These are phyloP conservation scores for Diutina ranongensis DNA, from an alignment of 1,139 yeast genomes.

Conservation along the genomic window DNA sequence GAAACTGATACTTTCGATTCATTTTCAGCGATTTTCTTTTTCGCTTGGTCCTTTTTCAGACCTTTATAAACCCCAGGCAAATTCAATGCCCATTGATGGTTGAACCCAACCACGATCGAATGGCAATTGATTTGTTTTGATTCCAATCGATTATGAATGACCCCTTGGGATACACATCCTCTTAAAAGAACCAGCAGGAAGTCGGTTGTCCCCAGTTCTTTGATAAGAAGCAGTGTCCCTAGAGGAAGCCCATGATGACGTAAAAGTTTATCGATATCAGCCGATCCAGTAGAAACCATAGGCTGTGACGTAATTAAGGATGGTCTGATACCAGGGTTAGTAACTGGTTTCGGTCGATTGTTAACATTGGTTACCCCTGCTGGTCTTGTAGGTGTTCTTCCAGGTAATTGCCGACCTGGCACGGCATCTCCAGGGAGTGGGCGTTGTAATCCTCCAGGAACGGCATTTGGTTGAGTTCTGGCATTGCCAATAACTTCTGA, in stretches of 20 bases:
- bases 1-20: conserved; percentile 59
- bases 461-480: neutral
- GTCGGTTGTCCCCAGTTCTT: conserved; percentile 86
- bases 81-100: conserved; percentile 53
- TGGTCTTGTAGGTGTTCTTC: no score
- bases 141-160: conserved; percentile 49
- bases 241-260: conserved; percentile 81
- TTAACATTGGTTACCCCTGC: no score
- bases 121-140: conserved; percentile 33
- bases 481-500: conserved; percentile 2
- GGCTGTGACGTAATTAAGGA: conserved; percentile 68
- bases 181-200: conserved; percentile 67
- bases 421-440: neutral
- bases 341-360: neutral
- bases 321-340: conserved; percentile 24
- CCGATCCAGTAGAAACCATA: conserved; percentile 66
- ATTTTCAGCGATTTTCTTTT: conserved; percentile 43
- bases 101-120: conserved; percentile 55
- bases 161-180: conserved; percentile 70
- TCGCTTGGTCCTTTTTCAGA: conserved; percentile 53
- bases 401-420: neutral
- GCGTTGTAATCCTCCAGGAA: neutral
- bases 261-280: conserved; percentile 62
- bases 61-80: conserved; percentile 78
- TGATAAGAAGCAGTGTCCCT: conserved; percentile 58